phyloP scores from a whole-genome alignment of 768 basidiomycete genomes.

The Fistulinella prunicolor region DNA sequence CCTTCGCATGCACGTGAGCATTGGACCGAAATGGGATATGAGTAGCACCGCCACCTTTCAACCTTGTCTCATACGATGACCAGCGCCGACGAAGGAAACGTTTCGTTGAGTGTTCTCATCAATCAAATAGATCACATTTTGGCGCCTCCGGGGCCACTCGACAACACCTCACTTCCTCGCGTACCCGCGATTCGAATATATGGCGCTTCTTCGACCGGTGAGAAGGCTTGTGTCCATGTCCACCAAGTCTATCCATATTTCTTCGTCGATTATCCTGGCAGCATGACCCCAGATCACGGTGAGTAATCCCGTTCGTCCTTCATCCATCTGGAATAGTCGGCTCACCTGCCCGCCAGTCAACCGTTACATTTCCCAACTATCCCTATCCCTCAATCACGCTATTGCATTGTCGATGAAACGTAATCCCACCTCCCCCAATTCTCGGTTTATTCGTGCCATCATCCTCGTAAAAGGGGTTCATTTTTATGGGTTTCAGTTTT shows the following conservation, averaged over 20 bases:
- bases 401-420: constrained; percentile 79
- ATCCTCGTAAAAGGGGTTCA: constrained; percentile 90
- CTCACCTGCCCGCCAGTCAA: constrained; percentile 51
- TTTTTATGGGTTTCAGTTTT: constrained; percentile 92
- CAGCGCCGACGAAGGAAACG: constrained; percentile 9
- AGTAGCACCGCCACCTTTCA: too few relatives aligned
- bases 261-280: constrained; percentile 77
- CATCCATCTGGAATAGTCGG: neutral
- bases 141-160: constrained; percentile 56
- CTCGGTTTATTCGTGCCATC: constrained; percentile 70
- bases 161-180: constrained; percentile 55
- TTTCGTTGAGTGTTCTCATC: constrained; percentile 41
- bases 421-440: constrained; percentile 55
- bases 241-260: constrained; percentile 96
- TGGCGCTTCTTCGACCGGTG: constrained; percentile 73
- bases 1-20: too few relatives aligned
- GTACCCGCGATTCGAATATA: constrained; percentile 86
- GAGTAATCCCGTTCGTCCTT: constrained; percentile 17
- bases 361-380: constrained; percentile 64
- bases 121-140: constrained; percentile 66
- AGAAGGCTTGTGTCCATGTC: constrained; percentile 82
- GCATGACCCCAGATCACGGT: constrained; percentile 65
- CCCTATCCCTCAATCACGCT: constrained; percentile 78
- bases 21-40: too few relatives aligned
- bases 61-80: too few relatives aligned